These are phyloP conservation scores for Cylindrotheca closterium DNA, from an alignment of 108 stramenopile species.

Conservation along the genomic window DNA sequence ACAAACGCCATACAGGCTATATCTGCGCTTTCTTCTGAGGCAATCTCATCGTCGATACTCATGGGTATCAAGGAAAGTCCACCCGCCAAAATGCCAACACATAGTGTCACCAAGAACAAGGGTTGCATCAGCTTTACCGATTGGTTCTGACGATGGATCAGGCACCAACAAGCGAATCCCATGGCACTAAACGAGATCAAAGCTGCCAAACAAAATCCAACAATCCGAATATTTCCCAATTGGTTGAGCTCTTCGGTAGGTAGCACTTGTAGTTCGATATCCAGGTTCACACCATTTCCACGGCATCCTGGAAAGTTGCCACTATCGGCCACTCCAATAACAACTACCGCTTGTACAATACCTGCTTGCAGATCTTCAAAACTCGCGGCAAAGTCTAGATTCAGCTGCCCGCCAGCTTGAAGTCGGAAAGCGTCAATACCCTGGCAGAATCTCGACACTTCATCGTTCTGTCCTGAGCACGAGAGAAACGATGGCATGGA, in stretches of 20 bases:
- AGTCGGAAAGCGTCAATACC: neutral
- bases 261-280: neutral
- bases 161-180: slow-evolving; percentile 4
- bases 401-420: neutral
- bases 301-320: slow-evolving; percentile 11
- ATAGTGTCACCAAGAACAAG: slow-evolving; percentile 40
- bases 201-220: slow-evolving; percentile 7
- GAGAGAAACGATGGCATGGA: slow-evolving; percentile 5
- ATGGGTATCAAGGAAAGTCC: slow-evolving; percentile 31
- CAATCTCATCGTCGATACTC: slow-evolving; percentile 26
- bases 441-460: neutral
- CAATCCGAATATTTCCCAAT: slow-evolving; percentile 8
- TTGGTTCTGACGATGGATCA: slow-evolving; percentile 1
- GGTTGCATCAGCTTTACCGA: slow-evolving; percentile 37
- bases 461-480: too few relatives aligned
- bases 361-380: neutral
- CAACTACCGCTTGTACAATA: neutral
- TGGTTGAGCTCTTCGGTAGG: neutral
- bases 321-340: slow-evolving; percentile 7
- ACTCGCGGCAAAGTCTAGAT: slow-evolving; percentile 2
- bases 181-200: neutral
- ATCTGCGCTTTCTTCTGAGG: slow-evolving; percentile 4
- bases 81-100: slow-evolving; percentile 44
- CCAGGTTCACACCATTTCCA: slow-evolving; percentile 1
- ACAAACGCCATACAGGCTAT: slow-evolving; percentile 26